These are phyloP conservation scores for Puccinellia tenuiflora DNA, from an alignment of 176 grass and related monocot species.

Conservation along the genomic window DNA sequence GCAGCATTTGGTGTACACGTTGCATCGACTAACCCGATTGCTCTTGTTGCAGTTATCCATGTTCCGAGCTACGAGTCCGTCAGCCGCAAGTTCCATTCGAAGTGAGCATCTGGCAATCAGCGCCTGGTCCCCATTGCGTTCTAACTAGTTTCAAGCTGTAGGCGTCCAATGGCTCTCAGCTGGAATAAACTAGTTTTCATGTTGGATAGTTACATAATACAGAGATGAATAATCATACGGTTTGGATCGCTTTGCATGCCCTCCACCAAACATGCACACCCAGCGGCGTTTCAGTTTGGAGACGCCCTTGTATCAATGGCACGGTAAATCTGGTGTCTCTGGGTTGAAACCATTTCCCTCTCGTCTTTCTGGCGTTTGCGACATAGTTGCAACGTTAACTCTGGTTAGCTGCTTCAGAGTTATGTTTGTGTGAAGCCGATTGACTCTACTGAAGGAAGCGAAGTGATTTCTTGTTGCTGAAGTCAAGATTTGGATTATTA, in stretches of 20 bases:
- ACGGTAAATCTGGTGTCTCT: too few species aligned
- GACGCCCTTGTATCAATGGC: neutral
- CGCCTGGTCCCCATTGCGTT: neutral
- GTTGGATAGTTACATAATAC: neutral
- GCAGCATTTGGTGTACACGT: neutral
- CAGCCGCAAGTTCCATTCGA: constrained; percentile 52
- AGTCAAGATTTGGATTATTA: too few species aligned
- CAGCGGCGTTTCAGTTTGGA: neutral
- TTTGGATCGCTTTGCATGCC: neutral
- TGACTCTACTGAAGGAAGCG: too few species aligned
- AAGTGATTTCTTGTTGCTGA: too few species aligned
- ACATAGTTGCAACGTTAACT: too few species aligned
- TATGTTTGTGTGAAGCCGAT: too few species aligned
- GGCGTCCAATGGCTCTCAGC: neutral
- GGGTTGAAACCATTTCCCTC: too few species aligned
- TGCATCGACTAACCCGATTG: neutral
- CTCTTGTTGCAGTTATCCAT: constrained; percentile 52
- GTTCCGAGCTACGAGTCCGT: constrained; percentile 77
- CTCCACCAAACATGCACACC: neutral
- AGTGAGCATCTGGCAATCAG: neutral
- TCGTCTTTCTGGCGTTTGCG: too few species aligned
- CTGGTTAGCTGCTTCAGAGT: too few species aligned
- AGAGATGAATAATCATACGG: neutral
- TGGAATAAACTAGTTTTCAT: constrained; percentile 8
- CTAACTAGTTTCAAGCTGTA: neutral